These are phyloP conservation scores for Arachnomyces sp. DNA, from an alignment of 2,329 filamentous ascomycete species.

Conservation along the genomic window DNA sequence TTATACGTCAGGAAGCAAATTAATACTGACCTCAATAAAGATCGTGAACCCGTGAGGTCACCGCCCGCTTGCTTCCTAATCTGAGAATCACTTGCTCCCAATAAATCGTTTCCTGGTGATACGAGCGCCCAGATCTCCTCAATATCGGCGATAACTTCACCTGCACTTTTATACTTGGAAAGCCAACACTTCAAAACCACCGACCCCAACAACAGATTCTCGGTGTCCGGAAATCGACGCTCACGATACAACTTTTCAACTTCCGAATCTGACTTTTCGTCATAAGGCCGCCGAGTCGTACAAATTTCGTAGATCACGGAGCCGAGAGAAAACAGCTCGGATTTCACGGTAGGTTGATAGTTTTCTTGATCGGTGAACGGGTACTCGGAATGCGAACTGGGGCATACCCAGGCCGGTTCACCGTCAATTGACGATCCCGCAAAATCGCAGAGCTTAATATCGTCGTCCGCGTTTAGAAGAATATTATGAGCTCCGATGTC, in stretches of 20 bases:
- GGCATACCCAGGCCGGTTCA: not conserved
- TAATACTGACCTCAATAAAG: too few species aligned
- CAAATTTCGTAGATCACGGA: conserved; percentile 4
- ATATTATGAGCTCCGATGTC: conserved; percentile 13
- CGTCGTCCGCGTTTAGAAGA: conserved; percentile 10
- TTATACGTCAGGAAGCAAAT: too few species aligned
- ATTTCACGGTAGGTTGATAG: conserved; percentile 1
- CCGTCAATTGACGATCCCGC: conserved; percentile 14
- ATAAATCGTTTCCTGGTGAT: too few species aligned
- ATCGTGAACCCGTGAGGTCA: too few species aligned
- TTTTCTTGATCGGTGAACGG: conserved; percentile 2
- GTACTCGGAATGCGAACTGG: too few species aligned
- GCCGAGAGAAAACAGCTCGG: conserved; percentile 4
- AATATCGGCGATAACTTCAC: not conserved
- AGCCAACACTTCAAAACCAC: conserved; percentile 2
- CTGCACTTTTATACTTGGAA: not conserved
- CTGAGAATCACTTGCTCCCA: too few species aligned
- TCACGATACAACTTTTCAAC: not conserved
- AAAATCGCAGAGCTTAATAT: conserved; percentile 13
- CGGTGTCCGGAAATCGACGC: not conserved
- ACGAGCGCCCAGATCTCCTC: too few species aligned
- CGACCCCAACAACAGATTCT: not conserved
- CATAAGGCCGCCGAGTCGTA: not conserved
- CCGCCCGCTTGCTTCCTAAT: too few species aligned
- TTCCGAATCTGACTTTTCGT: not conserved